Conservation (phyloP, 257 asterid genomes). For the Gardenia jasminoides region DNA sequence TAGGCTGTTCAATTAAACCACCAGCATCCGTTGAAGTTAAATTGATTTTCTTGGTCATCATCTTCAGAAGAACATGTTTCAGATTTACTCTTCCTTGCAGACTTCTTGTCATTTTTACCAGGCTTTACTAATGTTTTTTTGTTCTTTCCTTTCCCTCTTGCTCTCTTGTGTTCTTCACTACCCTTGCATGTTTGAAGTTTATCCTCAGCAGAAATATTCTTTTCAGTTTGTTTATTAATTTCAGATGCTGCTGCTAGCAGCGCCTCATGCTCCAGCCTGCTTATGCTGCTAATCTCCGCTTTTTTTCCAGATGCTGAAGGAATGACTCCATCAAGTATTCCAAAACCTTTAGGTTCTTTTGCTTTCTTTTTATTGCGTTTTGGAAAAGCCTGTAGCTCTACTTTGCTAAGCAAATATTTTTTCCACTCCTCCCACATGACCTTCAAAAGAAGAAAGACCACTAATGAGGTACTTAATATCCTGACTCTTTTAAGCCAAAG, state of each 20-base stretch:
- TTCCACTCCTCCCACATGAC: slow-evolving; percentile 94
- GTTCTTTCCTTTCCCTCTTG: slow-evolving; percentile 39
- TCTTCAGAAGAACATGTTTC: slow-evolving; percentile 34
- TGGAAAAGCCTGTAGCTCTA: slow-evolving; percentile 86
- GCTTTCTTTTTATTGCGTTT: slow-evolving; percentile 71
- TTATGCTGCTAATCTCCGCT: slow-evolving; percentile 71
- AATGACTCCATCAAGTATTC: slow-evolving; percentile 75
- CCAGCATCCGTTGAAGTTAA: slow-evolving; percentile 23
- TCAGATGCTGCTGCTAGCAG: slow-evolving; percentile 76
- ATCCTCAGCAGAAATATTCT: slow-evolving; percentile 37
- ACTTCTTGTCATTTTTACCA: slow-evolving; percentile 39
- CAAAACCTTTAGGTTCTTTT: slow-evolving; percentile 82
- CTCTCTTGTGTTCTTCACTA: slow-evolving; percentile 39
- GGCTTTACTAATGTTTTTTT: slow-evolving; percentile 37
- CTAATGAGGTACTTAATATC: background rate
- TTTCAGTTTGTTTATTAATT: slow-evolving; percentile 53
- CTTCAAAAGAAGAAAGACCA: slow-evolving; percentile 35
- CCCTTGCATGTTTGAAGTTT: slow-evolving; percentile 26
- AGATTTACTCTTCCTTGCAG: slow-evolving; percentile 41
- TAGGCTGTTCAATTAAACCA: slow-evolving; percentile 31
- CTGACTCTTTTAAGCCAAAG: background rate
- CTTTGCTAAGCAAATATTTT: slow-evolving; percentile 88
- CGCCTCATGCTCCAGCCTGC: slow-evolving; percentile 88
- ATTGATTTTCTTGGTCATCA: slow-evolving; percentile 28
- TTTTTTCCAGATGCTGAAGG: slow-evolving; percentile 66